Conservation (phyloP, 176 grass and related monocot species). For the Hsuehochloa calcarea region DNA sequence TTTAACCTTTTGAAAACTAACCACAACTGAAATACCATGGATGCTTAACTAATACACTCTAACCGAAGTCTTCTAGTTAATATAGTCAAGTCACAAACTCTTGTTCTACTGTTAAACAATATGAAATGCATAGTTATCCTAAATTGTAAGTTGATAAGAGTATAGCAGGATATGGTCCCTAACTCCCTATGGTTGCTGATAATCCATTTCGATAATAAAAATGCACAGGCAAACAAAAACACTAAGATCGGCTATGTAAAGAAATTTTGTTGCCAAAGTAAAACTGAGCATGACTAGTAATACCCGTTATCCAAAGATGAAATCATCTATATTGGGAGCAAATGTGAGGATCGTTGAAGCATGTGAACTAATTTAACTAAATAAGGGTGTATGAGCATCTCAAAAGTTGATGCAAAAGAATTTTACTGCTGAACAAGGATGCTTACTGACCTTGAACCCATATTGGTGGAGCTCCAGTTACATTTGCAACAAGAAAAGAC, state of each 20-base stretch:
- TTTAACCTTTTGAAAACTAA: not conserved
- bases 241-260: not conserved
- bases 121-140: not conserved
- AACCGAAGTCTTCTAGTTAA: not conserved
- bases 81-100: not conserved
- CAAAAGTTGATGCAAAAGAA: not conserved
- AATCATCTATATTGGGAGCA: not conserved
- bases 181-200: not conserved
- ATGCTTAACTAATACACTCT: not conserved
- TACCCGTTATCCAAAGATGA: not conserved
- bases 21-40: not conserved
- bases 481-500: constrained; percentile 94
- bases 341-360: not conserved
- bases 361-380: not conserved
- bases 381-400: not conserved
- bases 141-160: not conserved
- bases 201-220: constrained; percentile 19
- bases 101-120: not conserved
- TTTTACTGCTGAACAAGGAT: not conserved
- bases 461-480: constrained; percentile 74
- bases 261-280: not conserved
- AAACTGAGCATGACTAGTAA: not conserved
- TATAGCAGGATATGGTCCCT: not conserved
- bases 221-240: not conserved
- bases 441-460: constrained; percentile 83